Percentiles rank a stretch among this genome's conserved stretches.
phyloP scores from a whole-genome alignment of 2,329 filamentous ascomycete species.

The Salinomyces thailandicus region DNA sequence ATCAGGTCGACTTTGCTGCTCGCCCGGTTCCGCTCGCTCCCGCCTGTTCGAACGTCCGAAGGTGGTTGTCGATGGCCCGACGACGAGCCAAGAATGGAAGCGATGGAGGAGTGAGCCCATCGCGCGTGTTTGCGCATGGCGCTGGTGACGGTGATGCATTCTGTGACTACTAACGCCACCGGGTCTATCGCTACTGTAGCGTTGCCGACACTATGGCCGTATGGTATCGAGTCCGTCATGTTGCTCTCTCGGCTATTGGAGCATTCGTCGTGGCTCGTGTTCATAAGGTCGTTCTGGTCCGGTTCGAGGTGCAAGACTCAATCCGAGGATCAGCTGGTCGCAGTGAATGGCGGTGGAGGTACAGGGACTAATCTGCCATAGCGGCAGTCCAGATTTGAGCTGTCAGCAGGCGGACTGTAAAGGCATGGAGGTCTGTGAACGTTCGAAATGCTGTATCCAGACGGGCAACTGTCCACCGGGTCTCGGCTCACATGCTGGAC shows the following conservation, averaged over 20 bases:
- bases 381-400: no score
- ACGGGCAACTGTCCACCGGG: no score
- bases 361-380: no score
- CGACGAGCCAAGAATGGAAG: conserved; percentile 67
- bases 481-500: no score
- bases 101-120: conserved; percentile 91
- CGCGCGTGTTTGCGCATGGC: conserved; percentile 96
- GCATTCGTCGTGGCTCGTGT: conserved; percentile 4
- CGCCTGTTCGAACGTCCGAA: conserved; percentile 9
- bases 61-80: conserved; percentile 7
- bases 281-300: neutral
- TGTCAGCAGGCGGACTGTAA: no score
- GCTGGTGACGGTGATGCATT: conserved; percentile 97
- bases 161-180: conserved; percentile 69
- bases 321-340: no score
- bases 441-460: no score
- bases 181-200: conserved; percentile 28
- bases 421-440: no score
- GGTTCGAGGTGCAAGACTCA: no score
- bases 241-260: conserved; percentile 3
- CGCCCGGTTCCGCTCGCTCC: conserved; percentile 26
- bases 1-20: conserved; percentile 25
- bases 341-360: no score
- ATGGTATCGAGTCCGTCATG: conserved; percentile 6
- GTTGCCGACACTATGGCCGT: conserved; percentile 4